phyloP scores from a whole-genome alignment of 2,329 filamentous ascomycete species.

The Gyromitra esculenta region DNA sequence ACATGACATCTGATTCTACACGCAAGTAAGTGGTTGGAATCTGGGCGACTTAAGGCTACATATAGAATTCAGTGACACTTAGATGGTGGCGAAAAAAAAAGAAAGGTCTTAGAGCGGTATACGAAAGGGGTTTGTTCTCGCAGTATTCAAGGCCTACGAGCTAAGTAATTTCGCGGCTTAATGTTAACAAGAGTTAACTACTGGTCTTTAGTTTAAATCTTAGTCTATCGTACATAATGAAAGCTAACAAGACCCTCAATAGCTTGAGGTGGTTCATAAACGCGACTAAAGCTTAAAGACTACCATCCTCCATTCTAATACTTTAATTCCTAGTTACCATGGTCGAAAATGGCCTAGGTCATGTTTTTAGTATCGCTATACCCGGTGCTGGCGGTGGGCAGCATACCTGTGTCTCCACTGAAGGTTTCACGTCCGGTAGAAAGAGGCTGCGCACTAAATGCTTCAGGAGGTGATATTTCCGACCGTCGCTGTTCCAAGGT shows the following conservation, averaged over 20 bases:
- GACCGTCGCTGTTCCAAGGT: slow-evolving; percentile 23
- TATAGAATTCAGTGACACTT: not conserved
- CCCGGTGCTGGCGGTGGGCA: not conserved
- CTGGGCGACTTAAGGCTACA: not conserved
- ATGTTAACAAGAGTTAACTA: not conserved
- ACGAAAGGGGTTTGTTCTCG: not conserved
- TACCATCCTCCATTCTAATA: slow-evolving; percentile 8
- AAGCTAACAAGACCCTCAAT: not conserved
- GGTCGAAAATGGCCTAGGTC: slow-evolving; percentile 38
- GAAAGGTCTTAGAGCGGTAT: too few relatives aligned
- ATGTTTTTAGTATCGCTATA: slow-evolving; percentile 13
- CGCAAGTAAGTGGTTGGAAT: not conserved
- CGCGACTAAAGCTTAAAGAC: not conserved
- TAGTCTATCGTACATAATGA: slow-evolving; percentile 17
- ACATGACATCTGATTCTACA: not conserved
- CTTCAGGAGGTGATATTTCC: slow-evolving; percentile 30
- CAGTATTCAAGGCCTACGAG: too few relatives aligned
- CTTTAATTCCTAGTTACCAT: slow-evolving; percentile 25
- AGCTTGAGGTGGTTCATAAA: not conserved
- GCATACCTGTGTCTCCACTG: slow-evolving; percentile 41
- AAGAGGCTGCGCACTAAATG: slow-evolving; percentile 42
- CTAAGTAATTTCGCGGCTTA: not conserved
- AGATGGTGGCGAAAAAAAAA: not conserved
- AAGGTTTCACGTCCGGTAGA: slow-evolving; percentile 28
- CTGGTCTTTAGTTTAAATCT: slow-evolving; percentile 4